These are phyloP conservation scores for Jaminaea rosea DNA, from an alignment of 1,284 basidiomycete species.

Conservation along the genomic window DNA sequence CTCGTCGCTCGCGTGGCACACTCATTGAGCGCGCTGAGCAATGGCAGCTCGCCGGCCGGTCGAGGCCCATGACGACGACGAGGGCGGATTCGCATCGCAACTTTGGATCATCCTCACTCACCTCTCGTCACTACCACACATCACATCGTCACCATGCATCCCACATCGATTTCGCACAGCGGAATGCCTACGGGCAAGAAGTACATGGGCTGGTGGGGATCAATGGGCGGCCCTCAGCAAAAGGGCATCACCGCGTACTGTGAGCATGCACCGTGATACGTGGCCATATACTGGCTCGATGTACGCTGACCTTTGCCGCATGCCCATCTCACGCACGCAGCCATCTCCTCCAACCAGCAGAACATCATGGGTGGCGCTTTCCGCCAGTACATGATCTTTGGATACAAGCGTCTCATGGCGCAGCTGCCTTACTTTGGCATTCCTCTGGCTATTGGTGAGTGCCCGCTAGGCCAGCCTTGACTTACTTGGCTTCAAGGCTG, in stretches of 20 bases:
- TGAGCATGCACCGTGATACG: no score
- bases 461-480: neutral
- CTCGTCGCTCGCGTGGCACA: no score
- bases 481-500: neutral
- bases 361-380: conserved; percentile 40
- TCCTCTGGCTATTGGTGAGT: conserved; percentile 38
- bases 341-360: conserved; percentile 44
- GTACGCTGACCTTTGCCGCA: neutral
- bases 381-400: conserved; percentile 41
- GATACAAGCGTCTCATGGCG: conserved; percentile 41
- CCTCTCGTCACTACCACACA: neutral
- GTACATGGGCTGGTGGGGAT: conserved; percentile 47
- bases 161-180: conserved; percentile 10
- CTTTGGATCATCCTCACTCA: no score
- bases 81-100: no score
- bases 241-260: conserved; percentile 39
- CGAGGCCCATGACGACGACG: no score
- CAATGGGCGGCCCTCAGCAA: conserved; percentile 42
- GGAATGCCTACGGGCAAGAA: conserved; percentile 42
- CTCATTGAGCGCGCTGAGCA: no score
- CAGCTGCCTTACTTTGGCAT: conserved; percentile 44
- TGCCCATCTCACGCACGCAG: conserved; percentile 8
- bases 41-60: no score
- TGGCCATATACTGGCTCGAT: no score
- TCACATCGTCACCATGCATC: conserved; percentile 1